Conservation (phyloP, 495 filamentous ascomycete species). For the Astrothelium macrocarpum region DNA sequence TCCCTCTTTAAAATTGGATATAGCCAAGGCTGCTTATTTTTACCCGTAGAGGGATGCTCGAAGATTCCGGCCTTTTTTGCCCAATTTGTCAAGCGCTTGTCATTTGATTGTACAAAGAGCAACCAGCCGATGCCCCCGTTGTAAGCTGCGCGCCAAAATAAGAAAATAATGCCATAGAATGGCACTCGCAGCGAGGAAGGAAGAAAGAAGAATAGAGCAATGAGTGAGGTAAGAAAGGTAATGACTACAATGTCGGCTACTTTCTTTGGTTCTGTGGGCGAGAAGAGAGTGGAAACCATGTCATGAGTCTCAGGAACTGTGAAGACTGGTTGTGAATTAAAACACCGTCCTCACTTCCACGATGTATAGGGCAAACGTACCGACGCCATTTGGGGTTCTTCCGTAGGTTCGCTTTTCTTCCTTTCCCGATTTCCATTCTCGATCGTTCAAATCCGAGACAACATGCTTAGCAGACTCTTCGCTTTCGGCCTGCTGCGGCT, state of each 20-base stretch:
- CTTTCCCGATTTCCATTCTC: conserved; percentile 38
- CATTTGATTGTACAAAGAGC: conserved; percentile 78
- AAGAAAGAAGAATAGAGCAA: conserved; percentile 60
- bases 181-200: conserved; percentile 58
- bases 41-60: conserved; percentile 66
- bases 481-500: conserved; percentile 17
- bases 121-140: conserved; percentile 91
- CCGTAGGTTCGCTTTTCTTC: conserved; percentile 71
- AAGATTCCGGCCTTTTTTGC: conserved; percentile 77
- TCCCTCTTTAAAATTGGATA: conserved; percentile 78
- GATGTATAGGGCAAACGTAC: conserved; percentile 4
- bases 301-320: conserved; percentile 94
- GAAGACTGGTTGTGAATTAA: conserved; percentile 54
- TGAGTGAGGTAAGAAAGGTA: conserved; percentile 65
- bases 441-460: conserved; percentile 27
- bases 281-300: conserved; percentile 95
- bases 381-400: conserved; percentile 69
- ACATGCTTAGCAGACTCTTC: conserved; percentile 21
- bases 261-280: conserved; percentile 93
- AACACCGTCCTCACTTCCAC: not conserved
- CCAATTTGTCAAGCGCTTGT: conserved; percentile 78
- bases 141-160: conserved; percentile 88
- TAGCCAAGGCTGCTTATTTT: conserved; percentile 69
- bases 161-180: conserved; percentile 67
- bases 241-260: conserved; percentile 74